These are phyloP conservation scores for Flaveria ramosissima DNA, from an alignment of 129 eudicot genomes.

Conservation along the genomic window DNA sequence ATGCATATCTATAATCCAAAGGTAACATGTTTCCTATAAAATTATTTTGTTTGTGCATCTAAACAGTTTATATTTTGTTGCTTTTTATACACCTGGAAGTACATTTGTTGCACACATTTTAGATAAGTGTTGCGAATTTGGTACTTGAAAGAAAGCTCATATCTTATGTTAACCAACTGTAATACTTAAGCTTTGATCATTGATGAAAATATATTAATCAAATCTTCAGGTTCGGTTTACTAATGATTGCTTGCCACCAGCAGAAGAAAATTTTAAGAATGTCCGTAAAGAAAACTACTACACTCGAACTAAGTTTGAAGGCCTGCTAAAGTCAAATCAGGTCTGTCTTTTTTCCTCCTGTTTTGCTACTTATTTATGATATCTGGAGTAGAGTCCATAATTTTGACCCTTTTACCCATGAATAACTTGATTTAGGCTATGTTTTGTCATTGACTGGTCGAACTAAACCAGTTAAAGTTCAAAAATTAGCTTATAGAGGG, in stretches of 20 bases:
- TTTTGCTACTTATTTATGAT: not conserved
- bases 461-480: not conserved
- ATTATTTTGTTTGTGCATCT: too few relatives aligned
- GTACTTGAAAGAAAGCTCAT: not conserved
- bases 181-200: not conserved
- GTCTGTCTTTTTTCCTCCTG: constrained; percentile 35
- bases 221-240: constrained; percentile 65
- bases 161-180: not conserved
- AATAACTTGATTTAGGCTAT: not conserved
- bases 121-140: not conserved
- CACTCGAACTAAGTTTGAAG: constrained; percentile 62
- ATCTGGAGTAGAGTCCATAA: not conserved
- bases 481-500: not conserved
- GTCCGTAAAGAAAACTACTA: constrained; percentile 73
- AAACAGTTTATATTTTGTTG: too few relatives aligned
- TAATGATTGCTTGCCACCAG: constrained; percentile 71
- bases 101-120: not conserved
- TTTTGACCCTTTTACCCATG: not conserved
- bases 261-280: constrained; percentile 76
- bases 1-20: too few relatives aligned
- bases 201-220: not conserved
- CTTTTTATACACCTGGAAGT: not conserved
- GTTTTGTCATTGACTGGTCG: not conserved
- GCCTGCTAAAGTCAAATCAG: constrained; percentile 67
- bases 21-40: too few relatives aligned